phyloP scores from a whole-genome alignment of 78 protist species.

The Dictyostelium brefeldianum region DNA sequence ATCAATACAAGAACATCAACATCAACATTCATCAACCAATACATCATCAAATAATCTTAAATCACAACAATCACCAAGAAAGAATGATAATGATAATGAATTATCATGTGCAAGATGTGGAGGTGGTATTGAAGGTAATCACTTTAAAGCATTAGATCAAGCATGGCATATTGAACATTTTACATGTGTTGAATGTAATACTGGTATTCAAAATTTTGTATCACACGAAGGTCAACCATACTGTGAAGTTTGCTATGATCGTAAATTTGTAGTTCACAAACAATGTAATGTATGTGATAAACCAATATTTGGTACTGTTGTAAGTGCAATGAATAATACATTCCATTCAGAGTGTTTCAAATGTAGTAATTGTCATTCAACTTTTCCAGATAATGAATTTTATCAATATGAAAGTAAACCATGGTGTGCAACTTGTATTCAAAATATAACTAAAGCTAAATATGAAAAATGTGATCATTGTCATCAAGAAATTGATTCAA shows the following conservation, averaged over 20 bases:
- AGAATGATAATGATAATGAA: background rate
- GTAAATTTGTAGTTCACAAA: constrained; percentile 62
- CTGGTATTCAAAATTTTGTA: constrained; percentile 57
- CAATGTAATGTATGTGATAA: constrained; percentile 15
- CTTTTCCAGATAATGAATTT: constrained; percentile 71
- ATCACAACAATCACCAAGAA: background rate
- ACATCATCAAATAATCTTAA: background rate
- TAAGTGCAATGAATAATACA: constrained; percentile 32
- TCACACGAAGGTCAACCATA: constrained; percentile 51
- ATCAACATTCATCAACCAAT: background rate
- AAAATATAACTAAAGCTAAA: constrained; percentile 18
- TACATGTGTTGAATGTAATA: constrained; percentile 44
- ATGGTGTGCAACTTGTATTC: constrained; percentile 43
- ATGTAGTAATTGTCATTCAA: constrained; percentile 22
- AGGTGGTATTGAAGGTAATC: constrained; percentile 54
- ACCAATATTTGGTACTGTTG: constrained; percentile 62
- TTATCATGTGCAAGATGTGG: constrained; percentile 46
- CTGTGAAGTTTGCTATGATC: constrained; percentile 60
- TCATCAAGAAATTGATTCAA: constrained; percentile 25
- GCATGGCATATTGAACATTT: constrained; percentile 80
- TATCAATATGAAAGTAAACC: constrained; percentile 68
- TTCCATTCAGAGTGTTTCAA: constrained; percentile 58
- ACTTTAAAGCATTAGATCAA: constrained; percentile 66
- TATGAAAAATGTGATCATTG: constrained; percentile 47
- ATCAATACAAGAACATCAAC: background rate